phyloP scores from a whole-genome alignment of 202 grass and related monocot genomes.

The Miscanthus sacchariflorus region DNA sequence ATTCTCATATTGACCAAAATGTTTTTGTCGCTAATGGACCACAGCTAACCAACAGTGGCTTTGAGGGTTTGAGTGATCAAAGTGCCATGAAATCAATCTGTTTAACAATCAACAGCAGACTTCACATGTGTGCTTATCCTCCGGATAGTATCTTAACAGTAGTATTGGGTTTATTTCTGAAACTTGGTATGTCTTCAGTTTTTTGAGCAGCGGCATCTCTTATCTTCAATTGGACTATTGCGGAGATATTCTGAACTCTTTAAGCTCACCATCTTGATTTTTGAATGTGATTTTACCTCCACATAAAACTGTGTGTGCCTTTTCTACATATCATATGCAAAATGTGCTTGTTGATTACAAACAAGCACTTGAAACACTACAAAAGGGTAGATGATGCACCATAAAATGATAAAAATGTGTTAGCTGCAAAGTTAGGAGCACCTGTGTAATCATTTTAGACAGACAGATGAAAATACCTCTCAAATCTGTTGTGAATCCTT shows the following conservation, averaged over 20 bases:
- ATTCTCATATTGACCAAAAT: slow-evolving; percentile 61
- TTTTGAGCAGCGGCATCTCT: slow-evolving; percentile 35
- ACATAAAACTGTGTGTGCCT: slow-evolving; percentile 1
- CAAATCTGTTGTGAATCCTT: slow-evolving; percentile 22
- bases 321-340: slow-evolving; percentile 28
- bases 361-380: neutral
- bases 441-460: slow-evolving; percentile 23
- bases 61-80: slow-evolving; percentile 46
- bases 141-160: slow-evolving; percentile 59
- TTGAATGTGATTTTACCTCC: slow-evolving; percentile 15
- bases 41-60: slow-evolving; percentile 37
- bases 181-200: slow-evolving; percentile 79
- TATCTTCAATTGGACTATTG: slow-evolving; percentile 33
- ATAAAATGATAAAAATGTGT: slow-evolving; percentile 6
- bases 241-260: slow-evolving; percentile 27
- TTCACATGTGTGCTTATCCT: slow-evolving; percentile 53
- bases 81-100: slow-evolving; percentile 74
- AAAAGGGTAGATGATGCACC: slow-evolving; percentile 5
- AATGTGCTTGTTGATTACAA: neutral
- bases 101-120: slow-evolving; percentile 69
- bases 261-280: slow-evolving; percentile 3
- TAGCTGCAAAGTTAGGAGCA: slow-evolving; percentile 26
- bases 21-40: slow-evolving; percentile 43
- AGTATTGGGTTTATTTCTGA: slow-evolving; percentile 79
- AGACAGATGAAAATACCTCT: slow-evolving; percentile 5